Conservation (phyloP, 2,329 filamentous ascomycete genomes). For the Scortechinia acanthostroma region DNA sequence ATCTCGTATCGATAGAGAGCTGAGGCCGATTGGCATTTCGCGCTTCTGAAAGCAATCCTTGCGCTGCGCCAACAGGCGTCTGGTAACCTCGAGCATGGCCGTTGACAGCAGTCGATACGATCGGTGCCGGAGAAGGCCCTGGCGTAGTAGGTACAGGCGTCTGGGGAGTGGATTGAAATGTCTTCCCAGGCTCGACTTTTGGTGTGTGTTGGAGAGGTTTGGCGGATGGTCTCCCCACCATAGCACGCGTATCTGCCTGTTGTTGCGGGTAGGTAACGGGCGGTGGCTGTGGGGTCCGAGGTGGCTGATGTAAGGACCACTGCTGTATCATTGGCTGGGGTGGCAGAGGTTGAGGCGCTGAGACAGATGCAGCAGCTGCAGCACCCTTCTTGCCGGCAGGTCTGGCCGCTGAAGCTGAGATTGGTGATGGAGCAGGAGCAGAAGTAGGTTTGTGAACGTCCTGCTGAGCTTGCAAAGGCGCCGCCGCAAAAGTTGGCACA, state of each 20-base stretch:
- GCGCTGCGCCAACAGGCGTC: background rate
- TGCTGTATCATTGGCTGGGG: no score
- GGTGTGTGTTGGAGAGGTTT: background rate
- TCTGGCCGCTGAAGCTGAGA: background rate
- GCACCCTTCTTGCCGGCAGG: background rate
- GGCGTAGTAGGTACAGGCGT: background rate
- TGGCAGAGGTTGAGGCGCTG: background rate
- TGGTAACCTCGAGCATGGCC: background rate
- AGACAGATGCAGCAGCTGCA: background rate
- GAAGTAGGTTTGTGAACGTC: no score
- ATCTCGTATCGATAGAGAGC: slow-evolving; percentile 24
- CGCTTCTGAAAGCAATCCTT: background rate
- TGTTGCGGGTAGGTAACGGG: no score
- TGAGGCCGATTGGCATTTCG: slow-evolving; percentile 7
- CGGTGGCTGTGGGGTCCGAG: no score
- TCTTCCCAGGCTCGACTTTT: background rate
- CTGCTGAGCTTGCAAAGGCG: background rate
- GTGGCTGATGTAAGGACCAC: no score
- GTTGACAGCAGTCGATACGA: background rate
- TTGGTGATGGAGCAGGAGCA: no score
- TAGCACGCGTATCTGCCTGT: no score
- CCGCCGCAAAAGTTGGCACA: background rate
- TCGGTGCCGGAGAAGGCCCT: background rate
- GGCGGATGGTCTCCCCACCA: background rate
- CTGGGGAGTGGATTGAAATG: background rate